phyloP scores from a whole-genome alignment of 352 stramenopile species.

The Phytophthora pisi region DNA sequence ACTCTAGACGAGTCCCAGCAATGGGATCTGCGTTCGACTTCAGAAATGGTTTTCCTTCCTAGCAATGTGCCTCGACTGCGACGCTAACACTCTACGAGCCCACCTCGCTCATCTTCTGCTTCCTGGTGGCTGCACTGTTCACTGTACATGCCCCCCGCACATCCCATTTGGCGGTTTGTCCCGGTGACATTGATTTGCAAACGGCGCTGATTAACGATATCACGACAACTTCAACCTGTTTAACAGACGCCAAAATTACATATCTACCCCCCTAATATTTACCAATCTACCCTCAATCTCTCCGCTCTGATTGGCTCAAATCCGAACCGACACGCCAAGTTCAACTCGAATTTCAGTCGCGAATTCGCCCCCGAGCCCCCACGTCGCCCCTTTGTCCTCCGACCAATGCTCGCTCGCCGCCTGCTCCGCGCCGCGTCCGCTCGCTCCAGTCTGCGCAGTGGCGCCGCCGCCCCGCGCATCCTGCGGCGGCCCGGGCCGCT shows the following conservation, averaged over 20 bases:
- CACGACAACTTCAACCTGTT: slow-evolving; percentile 20
- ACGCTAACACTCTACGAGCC: no score
- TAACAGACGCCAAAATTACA: slow-evolving; percentile 9
- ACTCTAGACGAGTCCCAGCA: background rate
- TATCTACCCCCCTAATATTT: background rate
- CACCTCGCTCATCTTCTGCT: background rate
- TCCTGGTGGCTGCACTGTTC: background rate
- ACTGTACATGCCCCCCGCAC: background rate
- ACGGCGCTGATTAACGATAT: slow-evolving; percentile 6
- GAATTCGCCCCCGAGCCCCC: slow-evolving; percentile 5
- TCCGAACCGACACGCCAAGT: slow-evolving; percentile 8
- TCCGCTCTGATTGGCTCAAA: slow-evolving; percentile 12
- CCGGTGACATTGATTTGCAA: slow-evolving; percentile 14
- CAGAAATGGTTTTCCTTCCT: no score
- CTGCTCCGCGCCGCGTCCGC: slow-evolving; percentile 23
- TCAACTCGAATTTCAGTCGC: slow-evolving; percentile 27
- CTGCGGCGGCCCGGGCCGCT: background rate
- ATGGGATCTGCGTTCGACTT: background rate
- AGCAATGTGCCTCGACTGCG: no score
- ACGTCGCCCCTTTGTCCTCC: slow-evolving; percentile 1
- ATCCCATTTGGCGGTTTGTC: background rate
- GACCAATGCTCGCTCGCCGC: slow-evolving; percentile 36
- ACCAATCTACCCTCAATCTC: slow-evolving; percentile 5
- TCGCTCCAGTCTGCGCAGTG: slow-evolving; percentile 9
- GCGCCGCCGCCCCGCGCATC: background rate